Evolutionary conservation across 1,139 yeast species (phyloP).

Genomic region (Debaryomyces sp.): DNA sequence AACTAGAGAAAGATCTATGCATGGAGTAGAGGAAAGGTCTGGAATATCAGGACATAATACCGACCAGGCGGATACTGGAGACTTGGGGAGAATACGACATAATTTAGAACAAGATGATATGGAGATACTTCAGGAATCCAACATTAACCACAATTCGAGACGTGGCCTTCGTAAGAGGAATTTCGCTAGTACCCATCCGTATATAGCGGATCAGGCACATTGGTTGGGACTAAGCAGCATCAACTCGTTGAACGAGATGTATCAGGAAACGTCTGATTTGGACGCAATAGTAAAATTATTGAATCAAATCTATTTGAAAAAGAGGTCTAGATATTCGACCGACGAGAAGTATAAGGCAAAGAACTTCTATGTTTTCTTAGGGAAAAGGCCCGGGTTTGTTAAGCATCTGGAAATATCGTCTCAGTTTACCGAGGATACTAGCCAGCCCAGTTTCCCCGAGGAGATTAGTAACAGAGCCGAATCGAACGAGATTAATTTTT

Average conservation of each 20-base stretch:
- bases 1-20: background rate
- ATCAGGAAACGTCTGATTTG: slow-evolving; percentile 36
- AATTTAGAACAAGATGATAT: background rate
- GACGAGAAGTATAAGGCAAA: slow-evolving; percentile 45
- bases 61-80: background rate
- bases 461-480: background rate
- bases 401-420: slow-evolving; percentile 1
- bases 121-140: background rate
- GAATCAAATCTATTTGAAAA: slow-evolving; percentile 36
- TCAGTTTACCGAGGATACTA: background rate
- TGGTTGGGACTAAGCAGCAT: slow-evolving; percentile 44
- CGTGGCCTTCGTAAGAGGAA: slow-evolving; percentile 47
- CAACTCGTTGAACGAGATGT: slow-evolving; percentile 41
- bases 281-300: slow-evolving; percentile 37
- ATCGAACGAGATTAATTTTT: background rate
- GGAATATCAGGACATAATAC: background rate
- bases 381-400: slow-evolving; percentile 16
- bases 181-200: slow-evolving; percentile 51
- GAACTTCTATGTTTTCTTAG: slow-evolving; percentile 42
- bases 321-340: slow-evolving; percentile 36
- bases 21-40: background rate
- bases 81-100: background rate
- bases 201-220: slow-evolving; percentile 50
- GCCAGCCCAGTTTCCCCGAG: background rate
- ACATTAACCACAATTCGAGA: slow-evolving; percentile 15